These are phyloP conservation scores for Fusarium xyrophilum DNA, from an alignment of 2,329 filamentous ascomycete species.

Conservation along the genomic window DNA sequence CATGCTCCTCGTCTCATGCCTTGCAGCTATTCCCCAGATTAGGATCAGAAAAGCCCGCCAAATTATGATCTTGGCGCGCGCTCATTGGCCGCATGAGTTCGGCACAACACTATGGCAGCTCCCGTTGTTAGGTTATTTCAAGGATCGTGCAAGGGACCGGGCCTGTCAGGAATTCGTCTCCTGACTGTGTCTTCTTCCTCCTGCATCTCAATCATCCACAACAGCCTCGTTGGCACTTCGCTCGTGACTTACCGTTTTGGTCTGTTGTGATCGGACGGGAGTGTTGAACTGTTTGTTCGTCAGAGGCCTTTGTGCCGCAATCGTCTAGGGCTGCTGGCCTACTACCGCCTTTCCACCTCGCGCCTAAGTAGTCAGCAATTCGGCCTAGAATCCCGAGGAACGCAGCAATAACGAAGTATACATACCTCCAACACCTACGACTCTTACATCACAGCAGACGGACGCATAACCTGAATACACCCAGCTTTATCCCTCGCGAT, in stretches of 20 bases:
- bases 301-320: constrained; percentile 38
- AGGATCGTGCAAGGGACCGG: constrained; percentile 35
- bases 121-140: constrained; percentile 23
- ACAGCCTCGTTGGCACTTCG: constrained; percentile 16
- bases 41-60: neutral
- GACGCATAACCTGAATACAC: neutral
- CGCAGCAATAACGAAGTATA: constrained; percentile 29
- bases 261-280: constrained; percentile 15
- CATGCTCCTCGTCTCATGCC: neutral
- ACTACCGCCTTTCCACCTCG: constrained; percentile 21
- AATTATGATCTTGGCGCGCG: neutral
- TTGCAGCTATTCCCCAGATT: constrained; percentile 32
- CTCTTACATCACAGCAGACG: neutral
- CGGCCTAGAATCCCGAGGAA: constrained; percentile 29
- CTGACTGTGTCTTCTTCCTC: constrained; percentile 31
- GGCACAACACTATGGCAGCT: constrained; percentile 7
- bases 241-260: constrained; percentile 21
- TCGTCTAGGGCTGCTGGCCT: constrained; percentile 23
- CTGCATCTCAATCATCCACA: constrained; percentile 31
- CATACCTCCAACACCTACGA: constrained; percentile 11
- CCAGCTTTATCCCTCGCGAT: constrained; percentile 2
- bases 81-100: constrained; percentile 16
- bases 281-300: constrained; percentile 17
- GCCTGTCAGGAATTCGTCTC: constrained; percentile 36
- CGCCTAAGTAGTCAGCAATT: constrained; percentile 29